phyloP scores from a whole-genome alignment of 176 grass and related monocot species.

The Luzula sylvatica region DNA sequence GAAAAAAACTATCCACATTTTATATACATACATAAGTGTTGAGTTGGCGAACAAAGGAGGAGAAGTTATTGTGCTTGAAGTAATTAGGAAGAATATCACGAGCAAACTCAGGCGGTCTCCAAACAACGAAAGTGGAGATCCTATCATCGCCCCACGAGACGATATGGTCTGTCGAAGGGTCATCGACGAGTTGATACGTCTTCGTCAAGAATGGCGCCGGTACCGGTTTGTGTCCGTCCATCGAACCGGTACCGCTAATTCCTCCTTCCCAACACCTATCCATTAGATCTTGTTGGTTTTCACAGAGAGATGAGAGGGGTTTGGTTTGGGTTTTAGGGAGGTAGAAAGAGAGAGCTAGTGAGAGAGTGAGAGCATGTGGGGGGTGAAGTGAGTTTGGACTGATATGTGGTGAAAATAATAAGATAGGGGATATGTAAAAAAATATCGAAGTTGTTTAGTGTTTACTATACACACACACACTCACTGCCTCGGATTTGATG shows the following conservation, averaged over 20 bases:
- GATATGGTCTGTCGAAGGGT: slow-evolving; percentile 78
- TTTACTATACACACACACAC: too few species aligned
- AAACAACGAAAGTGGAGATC: slow-evolving; percentile 89
- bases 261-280: slow-evolving; percentile 67
- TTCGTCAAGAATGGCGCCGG: slow-evolving; percentile 96
- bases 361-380: slow-evolving; percentile 8
- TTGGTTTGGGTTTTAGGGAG: background rate
- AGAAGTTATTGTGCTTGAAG: slow-evolving; percentile 99
- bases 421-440: too few species aligned
- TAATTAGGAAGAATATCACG: slow-evolving; percentile 92
- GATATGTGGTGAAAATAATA: slow-evolving; percentile 21
- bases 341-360: background rate
- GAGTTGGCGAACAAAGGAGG: slow-evolving; percentile 95
- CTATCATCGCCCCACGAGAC: slow-evolving; percentile 97
- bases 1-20: background rate
- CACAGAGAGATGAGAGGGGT: background rate
- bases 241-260: slow-evolving; percentile 31
- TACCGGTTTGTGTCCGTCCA: slow-evolving; percentile 68
- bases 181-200: slow-evolving; percentile 96
- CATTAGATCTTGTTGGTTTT: slow-evolving; percentile 15
- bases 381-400: slow-evolving; percentile 24
- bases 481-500: background rate
- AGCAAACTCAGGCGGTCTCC: slow-evolving; percentile 89
- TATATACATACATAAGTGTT: slow-evolving; percentile 80
- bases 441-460: background rate